Base-by-base conservation (phyloP, 2,329 filamentous ascomycete genomes). In the Talaromyces sp. region DNA sequence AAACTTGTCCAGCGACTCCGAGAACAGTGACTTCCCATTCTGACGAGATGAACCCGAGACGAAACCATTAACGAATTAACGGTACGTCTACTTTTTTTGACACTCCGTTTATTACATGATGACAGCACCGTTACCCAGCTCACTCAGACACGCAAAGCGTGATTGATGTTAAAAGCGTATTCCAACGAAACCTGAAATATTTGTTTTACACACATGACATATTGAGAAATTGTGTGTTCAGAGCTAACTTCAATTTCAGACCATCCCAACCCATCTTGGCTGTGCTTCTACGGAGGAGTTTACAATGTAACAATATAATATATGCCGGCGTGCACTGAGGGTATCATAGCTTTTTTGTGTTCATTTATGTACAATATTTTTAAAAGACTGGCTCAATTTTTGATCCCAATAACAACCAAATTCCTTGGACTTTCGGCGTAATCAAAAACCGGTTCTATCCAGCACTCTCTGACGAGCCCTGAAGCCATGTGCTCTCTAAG, bases 361-460 rank as follows among this genome's bases (percentile, higher is more conserved):
- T 49, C n/a, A 33, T 39, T 44, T 55, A 54, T 59, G 32, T 53
- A 53, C 32, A 39, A 25, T 36, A 36, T 55, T 56, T n/a, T 55
- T 2, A 22, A 22, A 22, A 22, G 30, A 17, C 28, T 42, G 27
- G 44, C 44, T 54, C 55, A 63, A 28, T 63, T 60, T 47, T 96
- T 97, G 56, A 98, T 83, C 0, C 93, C 95, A 32, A 98, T 93
- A 4, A 99, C 90, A 1, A 96, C 93, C 70, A 98, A 75, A 75
- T 99, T 98, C 64, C 95, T 82, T 55, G 95, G 95, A 73, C 92
- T 96, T 71, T 89, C 77, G 42, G 78, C 80, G 74, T 96, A 97
- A 67, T 96, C 92, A 78, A 98, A 98, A 4, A 97, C 92, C 0
- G 90, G 83, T 78, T 98, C 92, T 5, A 96, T 93, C 95, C 95